These are phyloP conservation scores for Paramarasmius palmivorus DNA, from an alignment of 1,284 basidiomycete genomes.

Conservation along the genomic window DNA sequence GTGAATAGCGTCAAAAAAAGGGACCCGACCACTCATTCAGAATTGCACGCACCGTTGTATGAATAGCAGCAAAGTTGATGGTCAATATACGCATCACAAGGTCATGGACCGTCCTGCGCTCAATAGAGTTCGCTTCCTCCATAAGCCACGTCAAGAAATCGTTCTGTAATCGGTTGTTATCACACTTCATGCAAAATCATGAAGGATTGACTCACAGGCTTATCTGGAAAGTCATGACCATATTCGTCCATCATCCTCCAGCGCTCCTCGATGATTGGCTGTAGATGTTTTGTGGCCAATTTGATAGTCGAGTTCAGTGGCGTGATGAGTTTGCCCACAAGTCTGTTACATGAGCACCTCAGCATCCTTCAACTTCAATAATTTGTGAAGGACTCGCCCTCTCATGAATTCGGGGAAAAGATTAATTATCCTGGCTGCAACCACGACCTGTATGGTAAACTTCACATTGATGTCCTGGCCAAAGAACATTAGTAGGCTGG, in stretches of 20 bases:
- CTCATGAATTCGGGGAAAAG: constrained; percentile 37
- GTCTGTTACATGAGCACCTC: constrained; percentile 15
- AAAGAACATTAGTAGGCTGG: not conserved
- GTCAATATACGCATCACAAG: not conserved
- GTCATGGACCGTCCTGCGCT: constrained; percentile 15
- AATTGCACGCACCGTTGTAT: constrained; percentile 3
- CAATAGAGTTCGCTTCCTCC: constrained; percentile 21
- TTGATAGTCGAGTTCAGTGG: constrained; percentile 25
- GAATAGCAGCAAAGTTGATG: constrained; percentile 9
- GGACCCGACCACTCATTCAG: not conserved
- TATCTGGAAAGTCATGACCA: constrained; percentile 32
- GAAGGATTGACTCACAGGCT: constrained; percentile 24
- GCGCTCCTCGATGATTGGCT: constrained; percentile 42
- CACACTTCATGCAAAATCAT: too few species aligned
- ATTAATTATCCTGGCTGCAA: constrained; percentile 30
- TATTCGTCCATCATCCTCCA: constrained; percentile 32
- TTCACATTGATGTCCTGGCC: constrained; percentile 30
- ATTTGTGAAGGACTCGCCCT: constrained; percentile 30
- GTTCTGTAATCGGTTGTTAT: too few species aligned
- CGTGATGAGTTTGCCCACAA: constrained; percentile 26
- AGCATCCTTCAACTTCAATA: not conserved
- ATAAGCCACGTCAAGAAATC: constrained; percentile 31
- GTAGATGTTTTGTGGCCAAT: constrained; percentile 30
- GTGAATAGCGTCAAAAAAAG: not conserved
- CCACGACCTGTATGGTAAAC: constrained; percentile 36